Percentiles rank a stretch among this genome's conserved stretches.
phyloP scores from a whole-genome alignment of 139 green algal species.

The Picochlorum sp. region DNA sequence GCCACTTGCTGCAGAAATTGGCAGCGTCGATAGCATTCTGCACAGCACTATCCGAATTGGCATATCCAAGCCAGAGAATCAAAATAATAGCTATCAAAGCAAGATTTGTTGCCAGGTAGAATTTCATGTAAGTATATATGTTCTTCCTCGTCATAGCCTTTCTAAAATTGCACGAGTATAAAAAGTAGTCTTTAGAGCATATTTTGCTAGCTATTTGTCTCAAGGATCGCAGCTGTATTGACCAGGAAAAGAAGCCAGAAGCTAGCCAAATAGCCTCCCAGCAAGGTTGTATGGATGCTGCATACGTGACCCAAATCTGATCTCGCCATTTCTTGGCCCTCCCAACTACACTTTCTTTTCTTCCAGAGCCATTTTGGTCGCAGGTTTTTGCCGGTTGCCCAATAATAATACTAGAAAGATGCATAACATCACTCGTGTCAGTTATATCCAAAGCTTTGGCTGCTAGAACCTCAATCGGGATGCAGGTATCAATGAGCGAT shows the following conservation, averaged over 20 bases:
- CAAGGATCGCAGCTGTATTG: not conserved
- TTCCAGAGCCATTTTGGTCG: no score
- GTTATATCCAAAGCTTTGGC: not conserved
- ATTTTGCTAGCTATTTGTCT: not conserved
- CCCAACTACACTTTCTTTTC: no score
- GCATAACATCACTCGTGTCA: not conserved
- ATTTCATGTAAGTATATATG: conserved; percentile 1
- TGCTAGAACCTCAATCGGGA: not conserved
- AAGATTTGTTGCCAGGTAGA: not conserved
- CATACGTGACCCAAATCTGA: not conserved
- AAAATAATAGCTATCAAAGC: conserved; percentile 7
- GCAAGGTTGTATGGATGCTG: not conserved
- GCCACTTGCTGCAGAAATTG: conserved; percentile 5
- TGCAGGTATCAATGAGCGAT: not conserved
- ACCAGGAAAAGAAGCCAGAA: not conserved
- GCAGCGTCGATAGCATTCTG: not conserved
- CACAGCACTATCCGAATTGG: not conserved
- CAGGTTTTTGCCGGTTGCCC: no score
- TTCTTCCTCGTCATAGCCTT: not conserved
- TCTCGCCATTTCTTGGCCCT: not conserved
- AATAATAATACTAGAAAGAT: not conserved
- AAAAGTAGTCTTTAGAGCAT: no score
- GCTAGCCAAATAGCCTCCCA: not conserved
- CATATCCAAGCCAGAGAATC: conserved; percentile 1
- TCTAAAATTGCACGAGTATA: no score